Evolutionary conservation across 2,329 filamentous ascomycete genomes (phyloP).

Genomic region (Tolypocladium pustulatum): DNA sequence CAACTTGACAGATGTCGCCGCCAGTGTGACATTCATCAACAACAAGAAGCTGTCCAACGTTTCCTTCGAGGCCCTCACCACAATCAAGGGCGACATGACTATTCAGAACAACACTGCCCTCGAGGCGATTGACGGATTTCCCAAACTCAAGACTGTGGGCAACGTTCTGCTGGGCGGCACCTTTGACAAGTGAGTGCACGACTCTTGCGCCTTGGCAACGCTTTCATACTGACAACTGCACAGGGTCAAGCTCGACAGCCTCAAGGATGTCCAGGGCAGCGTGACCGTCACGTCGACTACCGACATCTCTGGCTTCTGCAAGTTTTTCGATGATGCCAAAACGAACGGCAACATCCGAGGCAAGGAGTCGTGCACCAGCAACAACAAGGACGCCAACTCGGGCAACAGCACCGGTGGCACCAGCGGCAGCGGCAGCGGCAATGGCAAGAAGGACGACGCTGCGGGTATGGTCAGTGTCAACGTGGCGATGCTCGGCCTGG

Average conservation of each 20-base stretch:
- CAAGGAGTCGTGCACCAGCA: conserved; percentile 34
- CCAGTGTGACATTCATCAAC: conserved; percentile 48
- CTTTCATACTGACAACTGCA: neutral
- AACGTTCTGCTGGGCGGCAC: conserved; percentile 77
- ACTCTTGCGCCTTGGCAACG: neutral
- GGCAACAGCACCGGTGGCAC: conserved; percentile 20
- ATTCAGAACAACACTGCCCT: conserved; percentile 86
- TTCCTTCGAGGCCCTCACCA: conserved; percentile 57
- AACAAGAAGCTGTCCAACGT: conserved; percentile 61
- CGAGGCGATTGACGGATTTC: conserved; percentile 53
- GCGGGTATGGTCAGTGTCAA: conserved; percentile 35
- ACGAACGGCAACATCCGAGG: conserved; percentile 31
- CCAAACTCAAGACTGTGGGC: conserved; percentile 60
- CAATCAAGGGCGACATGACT: conserved; percentile 67
- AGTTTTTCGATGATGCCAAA: conserved; percentile 36
- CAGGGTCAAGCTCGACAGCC: conserved; percentile 59
- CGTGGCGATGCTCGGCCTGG: conserved; percentile 35
- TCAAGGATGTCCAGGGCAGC: conserved; percentile 59
- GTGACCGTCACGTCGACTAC: conserved; percentile 60
- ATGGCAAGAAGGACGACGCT: conserved; percentile 24
- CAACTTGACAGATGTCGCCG: conserved; percentile 47
- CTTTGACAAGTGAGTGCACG: conserved; percentile 62
- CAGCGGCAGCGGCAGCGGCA: conserved; percentile 7
- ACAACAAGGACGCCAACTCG: conserved; percentile 42
- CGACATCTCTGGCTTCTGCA: conserved; percentile 45